phyloP scores from a whole-genome alignment of 495 filamentous ascomycete species.

The Penicillium ochrochloron region DNA sequence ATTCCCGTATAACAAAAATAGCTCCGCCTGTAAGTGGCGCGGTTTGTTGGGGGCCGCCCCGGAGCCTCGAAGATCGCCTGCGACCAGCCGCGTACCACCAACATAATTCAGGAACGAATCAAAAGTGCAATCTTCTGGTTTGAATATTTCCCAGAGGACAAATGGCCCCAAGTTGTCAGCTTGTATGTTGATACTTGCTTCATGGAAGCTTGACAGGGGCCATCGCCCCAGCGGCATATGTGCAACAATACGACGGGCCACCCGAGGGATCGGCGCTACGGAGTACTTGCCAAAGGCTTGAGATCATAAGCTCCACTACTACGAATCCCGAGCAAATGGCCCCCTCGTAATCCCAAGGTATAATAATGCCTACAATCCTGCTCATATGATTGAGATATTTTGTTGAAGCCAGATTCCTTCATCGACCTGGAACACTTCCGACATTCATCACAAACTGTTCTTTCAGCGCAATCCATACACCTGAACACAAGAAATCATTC shows the following conservation, averaged over 20 bases:
- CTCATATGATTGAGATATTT: neutral
- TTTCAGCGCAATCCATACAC: neutral
- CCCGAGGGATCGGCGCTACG: neutral
- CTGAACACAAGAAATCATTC: neutral
- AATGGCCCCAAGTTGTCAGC: neutral
- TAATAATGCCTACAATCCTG: neutral
- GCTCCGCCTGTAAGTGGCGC: neutral
- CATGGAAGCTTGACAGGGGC: neutral
- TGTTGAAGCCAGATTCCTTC: neutral
- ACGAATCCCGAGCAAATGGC: neutral
- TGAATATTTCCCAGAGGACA: too few relatives aligned
- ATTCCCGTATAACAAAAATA: slow-evolving; percentile 1
- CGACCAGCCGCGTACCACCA: neutral
- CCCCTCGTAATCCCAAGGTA: neutral
- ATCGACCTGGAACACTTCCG: neutral
- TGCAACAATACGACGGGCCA: neutral
- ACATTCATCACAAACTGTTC: neutral
- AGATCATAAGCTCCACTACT: neutral
- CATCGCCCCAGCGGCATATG: neutral
- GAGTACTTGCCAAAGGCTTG: neutral
- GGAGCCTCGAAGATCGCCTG: neutral
- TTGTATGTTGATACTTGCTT: neutral
- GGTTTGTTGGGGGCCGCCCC: neutral
- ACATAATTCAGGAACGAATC: neutral
- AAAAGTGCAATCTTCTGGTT: too few relatives aligned